Evolutionary conservation across 129 eudicot species (phyloP), one percentile per base, ranked within the genome.

Genomic region (Chrysanthemum seticuspe): DNA sequence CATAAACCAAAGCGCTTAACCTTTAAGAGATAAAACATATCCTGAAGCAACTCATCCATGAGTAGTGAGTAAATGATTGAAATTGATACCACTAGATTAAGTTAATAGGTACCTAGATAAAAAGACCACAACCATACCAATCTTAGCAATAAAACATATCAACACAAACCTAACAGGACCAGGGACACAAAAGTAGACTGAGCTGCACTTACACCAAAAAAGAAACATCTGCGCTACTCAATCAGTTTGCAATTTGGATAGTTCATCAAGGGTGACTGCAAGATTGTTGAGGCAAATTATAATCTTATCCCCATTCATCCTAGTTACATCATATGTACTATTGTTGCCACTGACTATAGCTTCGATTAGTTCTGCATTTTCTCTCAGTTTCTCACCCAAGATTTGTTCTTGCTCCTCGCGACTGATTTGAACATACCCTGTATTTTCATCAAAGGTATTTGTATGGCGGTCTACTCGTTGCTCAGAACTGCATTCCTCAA

Each of bases 231-330:
- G 67, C 44, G 27, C 23, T 56, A 66, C 56, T 47, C 67, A 23
- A 55, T 15, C 67, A 58, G 68, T 75, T 67, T 75, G 79, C 76
- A 81, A 36, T 65, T 67, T 71, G 70, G 84, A 73, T 21, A 86
- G 85, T 67, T 78, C 83, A 29, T 73, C 78, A 65, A 89, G 88
- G 44, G 89, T 78, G 25, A 67, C 51, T 18, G 85, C 80, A 57
- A 89, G 75, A 16, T 87, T 82, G 25, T 71, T 72, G 34, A 89
- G 87, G 59, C 86, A 85, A 73, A 68, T 73, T 16, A 81, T 81
- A 34, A 89, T 85, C 76, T 87, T 71, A 55, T 89, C 92, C 25
- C 83, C 92, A 73, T 83, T 84, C 54, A 72, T 55, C 79, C 90
- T 78, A 2, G 63, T 68, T 11, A 71, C 67, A 61, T 82, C 84